Percentiles rank a stretch among this genome's conserved stretches.
Evolutionary conservation across 2,329 filamentous ascomycete species (phyloP).

Genomic region (Monosporascus sp.): DNA sequence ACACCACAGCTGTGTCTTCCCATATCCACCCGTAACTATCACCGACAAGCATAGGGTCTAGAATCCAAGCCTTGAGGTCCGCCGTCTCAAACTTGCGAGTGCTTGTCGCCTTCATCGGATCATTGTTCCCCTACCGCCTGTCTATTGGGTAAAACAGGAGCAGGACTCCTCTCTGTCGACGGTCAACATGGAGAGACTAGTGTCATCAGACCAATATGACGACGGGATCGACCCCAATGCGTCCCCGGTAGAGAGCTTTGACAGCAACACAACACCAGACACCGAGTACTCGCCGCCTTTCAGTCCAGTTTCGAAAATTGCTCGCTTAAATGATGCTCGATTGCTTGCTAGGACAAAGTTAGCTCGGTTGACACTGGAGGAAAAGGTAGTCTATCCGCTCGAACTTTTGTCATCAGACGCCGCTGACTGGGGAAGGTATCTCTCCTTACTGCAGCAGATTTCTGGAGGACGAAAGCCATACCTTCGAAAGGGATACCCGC

Average conservation of each 20-base stretch:
- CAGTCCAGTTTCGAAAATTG: slow-evolving; percentile 35
- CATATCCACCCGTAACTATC: no score
- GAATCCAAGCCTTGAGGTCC: not conserved
- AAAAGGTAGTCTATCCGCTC: slow-evolving; percentile 41
- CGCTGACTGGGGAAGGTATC: slow-evolving; percentile 40
- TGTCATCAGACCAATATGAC: slow-evolving; percentile 19
- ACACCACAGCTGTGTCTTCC: not conserved
- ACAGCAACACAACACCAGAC: slow-evolving; percentile 40
- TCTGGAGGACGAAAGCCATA: slow-evolving; percentile 64
- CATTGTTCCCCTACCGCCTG: slow-evolving; percentile 3
- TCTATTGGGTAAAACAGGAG: not conserved
- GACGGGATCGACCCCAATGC: slow-evolving; percentile 30
- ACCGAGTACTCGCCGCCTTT: slow-evolving; percentile 44
- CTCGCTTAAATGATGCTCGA: slow-evolving; percentile 33
- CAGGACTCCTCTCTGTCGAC: slow-evolving; percentile 9
- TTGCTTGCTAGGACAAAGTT: slow-evolving; percentile 44
- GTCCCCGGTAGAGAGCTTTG: slow-evolving; percentile 31
- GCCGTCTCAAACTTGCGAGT: not conserved
- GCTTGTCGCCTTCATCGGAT: not conserved
- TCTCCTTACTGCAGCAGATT: slow-evolving; percentile 57
- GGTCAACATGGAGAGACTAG: slow-evolving; percentile 22
- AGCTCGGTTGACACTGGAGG: slow-evolving; percentile 46
- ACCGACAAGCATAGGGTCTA: not conserved
- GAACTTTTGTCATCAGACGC: slow-evolving; percentile 2
- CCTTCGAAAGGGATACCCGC: slow-evolving; percentile 58